A percentile compares a stretch with the other conserved stretches of the same genome.
These are phyloP conservation scores for Aspergillus texensis DNA, from an alignment of 2,329 filamentous ascomycete species.

Conservation along the genomic window DNA sequence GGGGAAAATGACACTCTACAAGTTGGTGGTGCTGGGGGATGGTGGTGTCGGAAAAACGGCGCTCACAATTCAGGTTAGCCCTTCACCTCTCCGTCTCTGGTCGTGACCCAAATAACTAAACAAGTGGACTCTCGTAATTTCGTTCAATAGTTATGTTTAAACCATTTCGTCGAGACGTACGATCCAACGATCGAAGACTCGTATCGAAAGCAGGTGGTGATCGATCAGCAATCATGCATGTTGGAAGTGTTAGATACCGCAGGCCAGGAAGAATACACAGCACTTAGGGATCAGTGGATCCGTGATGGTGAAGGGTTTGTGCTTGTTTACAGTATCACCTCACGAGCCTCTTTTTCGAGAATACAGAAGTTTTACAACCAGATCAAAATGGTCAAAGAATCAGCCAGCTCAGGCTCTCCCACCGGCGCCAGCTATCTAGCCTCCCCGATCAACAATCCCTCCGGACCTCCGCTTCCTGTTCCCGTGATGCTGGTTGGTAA, in stretches of 20 bases:
- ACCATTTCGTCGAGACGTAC: constrained; percentile 96
- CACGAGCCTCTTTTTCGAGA: constrained; percentile 88
- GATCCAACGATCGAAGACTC: constrained; percentile 71
- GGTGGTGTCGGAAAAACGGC: constrained; percentile 94
- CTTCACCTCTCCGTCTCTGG: constrained; percentile 8
- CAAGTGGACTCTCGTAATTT: background rate
- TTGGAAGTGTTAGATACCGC: constrained; percentile 96
- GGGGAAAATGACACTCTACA: constrained; percentile 94
- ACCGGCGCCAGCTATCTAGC: constrained; percentile 52
- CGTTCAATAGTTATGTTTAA: constrained; percentile 74
- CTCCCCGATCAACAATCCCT: constrained; percentile 53
- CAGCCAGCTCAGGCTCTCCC: constrained; percentile 59
- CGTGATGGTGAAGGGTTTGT: constrained; percentile 97
- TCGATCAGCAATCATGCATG: constrained; percentile 95
- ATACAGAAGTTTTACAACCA: constrained; percentile 97
- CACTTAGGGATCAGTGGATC: constrained; percentile 96
- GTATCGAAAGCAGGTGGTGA: constrained; percentile 73
- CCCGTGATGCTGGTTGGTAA: constrained; percentile 99
- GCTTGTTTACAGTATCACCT: constrained; percentile 97
- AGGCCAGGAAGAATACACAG: constrained; percentile 97
- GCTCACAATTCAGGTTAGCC: constrained; percentile 74
- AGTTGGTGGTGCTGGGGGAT: constrained; percentile 91
- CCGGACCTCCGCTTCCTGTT: constrained; percentile 63
- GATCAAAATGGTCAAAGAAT: constrained; percentile 96
- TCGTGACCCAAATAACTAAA: constrained; percentile 13